Conservation (phyloP, 2,329 filamentous ascomycete species). For the Diaporthe amygdali region DNA sequence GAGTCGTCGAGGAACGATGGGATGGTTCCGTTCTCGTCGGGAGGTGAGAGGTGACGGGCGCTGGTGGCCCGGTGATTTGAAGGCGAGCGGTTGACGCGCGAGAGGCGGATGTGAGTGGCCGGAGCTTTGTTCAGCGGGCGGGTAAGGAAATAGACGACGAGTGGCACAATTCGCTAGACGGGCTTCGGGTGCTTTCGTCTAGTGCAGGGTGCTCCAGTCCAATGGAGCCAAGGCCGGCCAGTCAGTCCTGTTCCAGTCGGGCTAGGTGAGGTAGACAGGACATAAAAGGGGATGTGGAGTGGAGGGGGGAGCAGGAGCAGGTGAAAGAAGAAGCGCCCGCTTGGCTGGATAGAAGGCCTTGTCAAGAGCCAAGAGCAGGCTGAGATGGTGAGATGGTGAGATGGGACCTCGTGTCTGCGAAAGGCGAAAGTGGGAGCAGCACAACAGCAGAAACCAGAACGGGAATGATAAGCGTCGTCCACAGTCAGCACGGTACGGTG, state of each 20-base stretch:
- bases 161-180: slow-evolving; percentile 41
- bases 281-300: neutral
- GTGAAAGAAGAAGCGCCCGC: neutral
- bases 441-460: neutral
- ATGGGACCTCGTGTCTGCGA: neutral
- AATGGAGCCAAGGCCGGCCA: neutral
- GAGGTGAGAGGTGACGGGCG: neutral
- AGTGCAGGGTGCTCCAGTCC: neutral
- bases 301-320: neutral
- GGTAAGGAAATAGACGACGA: slow-evolving; percentile 37
- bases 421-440: no score
- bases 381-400: no score
- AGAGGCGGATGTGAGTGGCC: slow-evolving; percentile 43
- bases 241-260: neutral
- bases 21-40: neutral
- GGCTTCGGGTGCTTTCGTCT: slow-evolving; percentile 24
- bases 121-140: slow-evolving; percentile 38
- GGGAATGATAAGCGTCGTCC: neutral
- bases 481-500: neutral
- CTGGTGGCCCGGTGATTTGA: slow-evolving; percentile 30
- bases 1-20: neutral
- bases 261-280: neutral
- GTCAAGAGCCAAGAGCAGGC: neutral
- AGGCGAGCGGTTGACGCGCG: slow-evolving; percentile 32
- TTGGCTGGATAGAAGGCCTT: neutral